Evolutionary conservation across 2,329 filamentous ascomycete species (phyloP), one percentile per base, ranked within the genome.

Genomic region (Alternaria panax): DNA sequence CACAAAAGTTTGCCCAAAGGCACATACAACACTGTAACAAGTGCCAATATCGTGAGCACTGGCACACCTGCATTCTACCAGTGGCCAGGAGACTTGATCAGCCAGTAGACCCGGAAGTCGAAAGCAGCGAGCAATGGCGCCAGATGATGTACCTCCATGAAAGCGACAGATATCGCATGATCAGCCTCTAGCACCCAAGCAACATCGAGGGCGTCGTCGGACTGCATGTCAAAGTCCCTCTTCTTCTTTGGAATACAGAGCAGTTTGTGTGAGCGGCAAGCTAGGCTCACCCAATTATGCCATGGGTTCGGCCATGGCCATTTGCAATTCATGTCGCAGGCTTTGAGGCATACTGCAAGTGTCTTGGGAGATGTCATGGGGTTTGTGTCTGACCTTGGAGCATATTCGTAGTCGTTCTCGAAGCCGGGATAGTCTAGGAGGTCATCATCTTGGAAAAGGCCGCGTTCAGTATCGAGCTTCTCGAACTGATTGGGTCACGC

Each of bases 31-130:
- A 42, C 28, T 28, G 54, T 48, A 22, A 57, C 38, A 11, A 53
- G 28, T n/a, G 38, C 48, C 30, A 57, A 32, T 27, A 40, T 40
- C 27, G 54, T 57, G 9, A 57, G 25, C 11, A 46, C 34, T 6
- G 40, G 54, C 11, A 57, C 54, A 24, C 47, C 34, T 5, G 40
- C 47, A 30, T 53, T 46, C 22, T 57, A 38, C 54, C 34, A 57
- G 18, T 53, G 47, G 2, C 48, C 54, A 12, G 47, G 38, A 20
- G 30, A 38, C 7, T 18, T 52, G 12, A 32, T 30, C 40, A 53
- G 12, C 54, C 54, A 57, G 45, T 53, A 57, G n/a, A 57, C 28
- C 47, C 48, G 53, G 30, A 57, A 57, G n/a, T 5, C 48, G 14
- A 52, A 43, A 4, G 36, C 47, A 14, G 43, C 45, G 32, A 59